Evolutionary conservation across 208 protist species (phyloP).

Genomic region (Angomonas ambiguus): DNA sequence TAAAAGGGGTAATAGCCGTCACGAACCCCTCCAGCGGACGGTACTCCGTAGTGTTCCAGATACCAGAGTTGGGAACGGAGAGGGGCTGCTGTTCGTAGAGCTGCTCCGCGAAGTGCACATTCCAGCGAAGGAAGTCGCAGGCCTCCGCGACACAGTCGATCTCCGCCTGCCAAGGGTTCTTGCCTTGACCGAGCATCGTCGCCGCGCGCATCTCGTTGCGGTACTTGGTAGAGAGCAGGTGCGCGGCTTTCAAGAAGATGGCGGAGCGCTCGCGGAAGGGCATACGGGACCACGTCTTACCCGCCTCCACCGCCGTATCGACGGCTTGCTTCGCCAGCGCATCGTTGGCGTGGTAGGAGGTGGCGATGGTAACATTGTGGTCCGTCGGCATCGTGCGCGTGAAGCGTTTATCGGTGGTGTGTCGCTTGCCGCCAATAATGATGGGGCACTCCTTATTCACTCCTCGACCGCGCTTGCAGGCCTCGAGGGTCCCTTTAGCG

Average conservation of each 20-base stretch:
- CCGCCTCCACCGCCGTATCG: slow-evolving; percentile 72
- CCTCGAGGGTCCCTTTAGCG: slow-evolving; percentile 47
- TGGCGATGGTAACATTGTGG: slow-evolving; percentile 70
- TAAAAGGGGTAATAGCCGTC: slow-evolving; percentile 95
- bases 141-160: slow-evolving; percentile 95
- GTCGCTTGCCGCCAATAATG: slow-evolving; percentile 86
- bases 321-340: slow-evolving; percentile 89
- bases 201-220: slow-evolving; percentile 84
- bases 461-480: slow-evolving; percentile 59
- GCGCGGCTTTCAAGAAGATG: slow-evolving; percentile 93
- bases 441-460: slow-evolving; percentile 81
- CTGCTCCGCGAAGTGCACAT: slow-evolving; percentile 92
- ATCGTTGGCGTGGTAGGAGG: slow-evolving; percentile 78
- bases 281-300: slow-evolving; percentile 65
- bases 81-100: slow-evolving; percentile 88
- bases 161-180: slow-evolving; percentile 97
- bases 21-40: slow-evolving; percentile 96
- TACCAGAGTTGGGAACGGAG: slow-evolving; percentile 47
- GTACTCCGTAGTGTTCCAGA: slow-evolving; percentile 96
- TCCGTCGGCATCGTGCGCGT: slow-evolving; percentile 71
- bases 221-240: slow-evolving; percentile 87
- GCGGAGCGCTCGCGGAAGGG: slow-evolving; percentile 89
- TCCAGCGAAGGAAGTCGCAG: slow-evolving; percentile 96
- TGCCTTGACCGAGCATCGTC: slow-evolving; percentile 96
- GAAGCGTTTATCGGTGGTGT: slow-evolving; percentile 66